phyloP scores from a whole-genome alignment of 2,329 filamentous ascomycete genomes.

The Cladosporium sp. region DNA sequence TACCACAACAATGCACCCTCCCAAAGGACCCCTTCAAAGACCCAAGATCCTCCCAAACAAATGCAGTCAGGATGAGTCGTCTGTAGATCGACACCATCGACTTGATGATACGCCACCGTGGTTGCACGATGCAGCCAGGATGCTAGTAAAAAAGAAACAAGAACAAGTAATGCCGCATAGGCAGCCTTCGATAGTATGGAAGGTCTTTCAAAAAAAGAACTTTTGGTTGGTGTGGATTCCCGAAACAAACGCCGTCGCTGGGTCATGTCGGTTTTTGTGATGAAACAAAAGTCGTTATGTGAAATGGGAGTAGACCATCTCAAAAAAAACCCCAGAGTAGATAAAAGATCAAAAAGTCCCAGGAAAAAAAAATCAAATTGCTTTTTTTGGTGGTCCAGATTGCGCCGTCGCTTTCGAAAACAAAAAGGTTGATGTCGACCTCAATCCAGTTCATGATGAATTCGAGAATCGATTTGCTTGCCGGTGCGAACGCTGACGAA shows the following conservation, averaged over 20 bases:
- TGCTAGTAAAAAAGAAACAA: conserved; percentile 6
- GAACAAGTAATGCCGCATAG: conserved; percentile 5
- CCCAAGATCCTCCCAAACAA: neutral
- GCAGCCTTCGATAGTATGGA: conserved; percentile 3
- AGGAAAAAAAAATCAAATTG: neutral
- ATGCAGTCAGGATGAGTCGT: neutral
- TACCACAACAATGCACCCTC: neutral
- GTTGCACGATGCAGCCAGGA: neutral
- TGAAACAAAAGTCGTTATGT: neutral
- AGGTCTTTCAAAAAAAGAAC: conserved; percentile 13
- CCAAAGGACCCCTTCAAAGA: neutral
- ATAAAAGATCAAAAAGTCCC: neutral
- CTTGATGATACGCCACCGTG: neutral
- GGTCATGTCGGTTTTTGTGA: neutral
- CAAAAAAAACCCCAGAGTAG: neutral
- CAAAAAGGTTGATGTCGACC: neutral
- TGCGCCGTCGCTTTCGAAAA: neutral
- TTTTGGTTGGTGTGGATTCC: conserved; percentile 1
- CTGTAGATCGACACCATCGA: neutral
- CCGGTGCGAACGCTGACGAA: neutral
- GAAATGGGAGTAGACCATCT: neutral
- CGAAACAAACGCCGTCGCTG: conserved; percentile 9
- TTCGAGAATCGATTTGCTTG: neutral
- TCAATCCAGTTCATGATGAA: conserved; percentile 6
- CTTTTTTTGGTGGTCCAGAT: conserved; percentile 5